Evolutionary conservation across 2,329 filamentous ascomycete species (phyloP).

Genomic region (Pseudonectria buxi): DNA sequence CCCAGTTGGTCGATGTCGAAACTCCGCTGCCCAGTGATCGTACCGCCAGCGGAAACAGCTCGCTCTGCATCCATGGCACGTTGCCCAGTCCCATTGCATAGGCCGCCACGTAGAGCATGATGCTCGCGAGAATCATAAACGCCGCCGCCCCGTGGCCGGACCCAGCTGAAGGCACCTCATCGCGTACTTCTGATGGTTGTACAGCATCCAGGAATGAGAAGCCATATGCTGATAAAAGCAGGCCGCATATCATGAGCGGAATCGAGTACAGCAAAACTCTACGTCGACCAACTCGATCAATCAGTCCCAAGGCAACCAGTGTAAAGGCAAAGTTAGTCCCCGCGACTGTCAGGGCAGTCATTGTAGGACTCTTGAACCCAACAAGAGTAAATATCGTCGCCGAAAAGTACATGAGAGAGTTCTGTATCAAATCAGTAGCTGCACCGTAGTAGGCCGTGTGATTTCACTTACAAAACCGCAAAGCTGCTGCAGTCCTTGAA

Average conservation of each 20-base stretch:
- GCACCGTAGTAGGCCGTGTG: not conserved
- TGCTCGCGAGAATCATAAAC: constrained; percentile 60
- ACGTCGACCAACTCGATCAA: constrained; percentile 73
- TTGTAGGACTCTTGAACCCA: constrained; percentile 70
- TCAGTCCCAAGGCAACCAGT: constrained; percentile 64
- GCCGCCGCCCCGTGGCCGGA: constrained; percentile 31
- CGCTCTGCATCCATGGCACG: constrained; percentile 93
- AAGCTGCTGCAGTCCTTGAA: constrained; percentile 83
- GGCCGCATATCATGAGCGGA: constrained; percentile 72
- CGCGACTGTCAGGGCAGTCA: constrained; percentile 74
- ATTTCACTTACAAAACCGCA: constrained; percentile 63
- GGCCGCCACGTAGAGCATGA: constrained; percentile 76
- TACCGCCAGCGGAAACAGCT: constrained; percentile 75
- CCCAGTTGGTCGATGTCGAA: constrained; percentile 80
- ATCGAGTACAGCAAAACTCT: constrained; percentile 76
- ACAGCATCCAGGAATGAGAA: constrained; percentile 59
- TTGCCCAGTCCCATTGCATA: constrained; percentile 87
- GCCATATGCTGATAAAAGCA: constrained; percentile 63
- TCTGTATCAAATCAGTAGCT: constrained; percentile 37
- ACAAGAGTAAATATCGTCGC: constrained; percentile 74
- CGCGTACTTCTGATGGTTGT: constrained; percentile 10
- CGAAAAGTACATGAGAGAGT: constrained; percentile 89
- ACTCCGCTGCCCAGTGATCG: constrained; percentile 66
- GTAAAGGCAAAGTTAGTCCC: constrained; percentile 79
- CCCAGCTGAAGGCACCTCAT: constrained; percentile 12